phyloP scores from a whole-genome alignment of 345 rosid genomes.

The Microcos paniculata region DNA sequence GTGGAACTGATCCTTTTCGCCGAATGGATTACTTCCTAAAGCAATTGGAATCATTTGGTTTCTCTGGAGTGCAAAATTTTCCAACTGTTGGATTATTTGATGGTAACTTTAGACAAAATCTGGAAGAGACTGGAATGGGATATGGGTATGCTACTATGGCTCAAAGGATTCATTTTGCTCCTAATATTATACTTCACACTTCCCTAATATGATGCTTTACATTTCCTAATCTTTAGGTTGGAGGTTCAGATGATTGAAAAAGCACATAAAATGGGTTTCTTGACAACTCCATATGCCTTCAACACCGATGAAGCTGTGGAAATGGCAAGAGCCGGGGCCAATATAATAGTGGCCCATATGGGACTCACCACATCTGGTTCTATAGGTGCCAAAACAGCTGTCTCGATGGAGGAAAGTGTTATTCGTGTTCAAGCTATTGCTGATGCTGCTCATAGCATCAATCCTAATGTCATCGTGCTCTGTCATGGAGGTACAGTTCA shows the following conservation, averaged over 20 bases:
- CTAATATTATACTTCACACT: not conserved
- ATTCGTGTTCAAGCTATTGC: conserved; percentile 79
- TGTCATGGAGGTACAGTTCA: conserved; percentile 81
- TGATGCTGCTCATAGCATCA: conserved; percentile 67
- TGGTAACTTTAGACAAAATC: conserved; percentile 89
- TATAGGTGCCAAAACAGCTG: conserved; percentile 86
- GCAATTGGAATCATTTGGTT: conserved; percentile 86
- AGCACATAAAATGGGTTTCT: conserved; percentile 83
- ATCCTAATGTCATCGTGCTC: conserved; percentile 60
- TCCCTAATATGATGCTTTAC: not conserved
- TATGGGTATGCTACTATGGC: conserved; percentile 64
- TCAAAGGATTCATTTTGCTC: conserved; percentile 16
- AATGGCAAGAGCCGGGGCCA: conserved; percentile 96
- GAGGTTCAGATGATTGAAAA: conserved; percentile 87
- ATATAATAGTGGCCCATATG: conserved; percentile 95
- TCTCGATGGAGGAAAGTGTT: conserved; percentile 77
- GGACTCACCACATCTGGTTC: conserved; percentile 89
- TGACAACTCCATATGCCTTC: conserved; percentile 94
- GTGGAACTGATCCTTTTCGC: conserved; percentile 95
- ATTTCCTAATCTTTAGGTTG: conserved; percentile 42
- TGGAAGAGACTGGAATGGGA: conserved; percentile 99
- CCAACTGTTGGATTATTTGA: conserved; percentile 97
- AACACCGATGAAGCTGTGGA: conserved; percentile 64
- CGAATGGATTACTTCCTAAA: conserved; percentile 79
- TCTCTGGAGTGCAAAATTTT: conserved; percentile 90